Evolutionary conservation across 1,284 basidiomycete genomes (phyloP), one percentile per base, ranked within the genome.

Genomic region (Trichosporon coremiiforme): DNA sequence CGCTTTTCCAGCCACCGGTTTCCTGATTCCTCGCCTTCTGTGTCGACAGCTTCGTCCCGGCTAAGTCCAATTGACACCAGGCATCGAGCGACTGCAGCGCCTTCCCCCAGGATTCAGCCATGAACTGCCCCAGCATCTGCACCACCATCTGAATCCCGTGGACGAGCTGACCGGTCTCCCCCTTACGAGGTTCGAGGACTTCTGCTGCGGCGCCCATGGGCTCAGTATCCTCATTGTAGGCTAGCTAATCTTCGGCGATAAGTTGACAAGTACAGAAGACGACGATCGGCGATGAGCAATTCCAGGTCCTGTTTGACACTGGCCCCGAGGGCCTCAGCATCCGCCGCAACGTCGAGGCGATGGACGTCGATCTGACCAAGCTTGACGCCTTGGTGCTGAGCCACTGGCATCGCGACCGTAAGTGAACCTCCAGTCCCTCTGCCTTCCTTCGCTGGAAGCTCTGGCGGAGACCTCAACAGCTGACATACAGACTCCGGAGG

Each of bases 181-280:
- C 1, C 82, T 91, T 6, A 73, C 92, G 5, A 88, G 92, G 75
- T 87, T 93, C 60, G 88, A 92, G 74, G 86, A 89, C 67, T 91
- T 89, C 76, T 93, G 91, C 77, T 93, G 91, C 77, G 91, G 90
- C 6, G 91, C 91, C 1, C 92, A 93, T 82, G 92, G 92, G 0
- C 90, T 94, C 75, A 88, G 91, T 31, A 89, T 89, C 35, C 83
- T 93, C 53, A 89, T 94, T 72, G 91, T 91, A 78, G 76, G 88
- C 78, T 9, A 22, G 13, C 2, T 3, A 7, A 15, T 20, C 15
- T 6, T 15, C 1, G 4, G 25, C 55, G 10, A 8, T 33, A n/a
- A 53, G 35, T 36, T 67, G 57, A 35, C 33, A 53, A 33, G 3
- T 7, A 10, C 69, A 79, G 80, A 80, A 68, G 25, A 80, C 79